Percentiles rank a stretch among this genome's conserved stretches.
Conservation (phyloP, 1,284 basidiomycete genomes). For the Tetrapyrgos nigripes region DNA sequence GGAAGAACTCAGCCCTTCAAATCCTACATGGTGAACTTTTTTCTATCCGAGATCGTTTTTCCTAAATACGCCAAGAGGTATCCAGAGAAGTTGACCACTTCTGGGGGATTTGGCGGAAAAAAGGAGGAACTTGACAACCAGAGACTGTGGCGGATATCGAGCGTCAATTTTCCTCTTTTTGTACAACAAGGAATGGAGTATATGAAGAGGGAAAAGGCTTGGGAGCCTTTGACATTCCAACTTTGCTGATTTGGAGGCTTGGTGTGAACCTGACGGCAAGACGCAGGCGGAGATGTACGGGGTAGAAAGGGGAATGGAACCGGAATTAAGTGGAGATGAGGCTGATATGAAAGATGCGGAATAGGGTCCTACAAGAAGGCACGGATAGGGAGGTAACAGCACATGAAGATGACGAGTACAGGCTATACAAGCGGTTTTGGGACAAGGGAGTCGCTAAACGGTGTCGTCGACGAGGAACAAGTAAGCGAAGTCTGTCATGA, state of each 20-base stretch:
- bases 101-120: conserved; percentile 57
- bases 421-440: too few species aligned
- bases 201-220: conserved; percentile 36
- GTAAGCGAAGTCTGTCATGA: too few species aligned
- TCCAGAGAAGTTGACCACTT: conserved; percentile 50
- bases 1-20: too few species aligned
- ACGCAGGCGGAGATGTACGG: conserved; percentile 45
- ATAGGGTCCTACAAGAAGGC: too few species aligned
- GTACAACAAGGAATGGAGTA: conserved; percentile 54
- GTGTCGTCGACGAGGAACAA: too few species aligned
- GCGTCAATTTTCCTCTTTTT: conserved; percentile 48
- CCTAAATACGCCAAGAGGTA: conserved; percentile 57
- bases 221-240: conserved; percentile 33
- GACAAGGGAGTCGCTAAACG: too few species aligned
- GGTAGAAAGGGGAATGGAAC: too few species aligned
- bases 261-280: conserved; percentile 48
- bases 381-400: too few species aligned
- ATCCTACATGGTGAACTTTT: conserved; percentile 61
- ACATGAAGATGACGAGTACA: too few species aligned
- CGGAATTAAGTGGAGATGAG: too few species aligned
- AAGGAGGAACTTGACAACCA: conserved; percentile 43
- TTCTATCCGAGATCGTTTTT: conserved; percentile 51
- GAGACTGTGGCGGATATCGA: conserved; percentile 53
- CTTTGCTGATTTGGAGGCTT: conserved; percentile 20
- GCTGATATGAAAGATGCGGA: too few species aligned